A percentile compares a stretch with the other conserved stretches of the same genome.
phyloP scores from a whole-genome alignment of 257 asterid species.

The Solanum pennellii region DNA sequence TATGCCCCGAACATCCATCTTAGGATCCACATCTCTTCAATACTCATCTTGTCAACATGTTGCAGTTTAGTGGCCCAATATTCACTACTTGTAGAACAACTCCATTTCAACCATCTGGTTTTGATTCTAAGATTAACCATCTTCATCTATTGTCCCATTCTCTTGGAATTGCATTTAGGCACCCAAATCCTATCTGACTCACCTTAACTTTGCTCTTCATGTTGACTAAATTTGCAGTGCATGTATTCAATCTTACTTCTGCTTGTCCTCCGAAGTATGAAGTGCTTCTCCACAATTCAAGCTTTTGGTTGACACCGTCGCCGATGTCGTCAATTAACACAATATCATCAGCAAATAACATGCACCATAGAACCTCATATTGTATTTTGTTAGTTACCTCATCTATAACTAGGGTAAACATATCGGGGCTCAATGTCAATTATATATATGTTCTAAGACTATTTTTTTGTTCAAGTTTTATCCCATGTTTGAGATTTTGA shows the following conservation, averaged over 20 bases:
- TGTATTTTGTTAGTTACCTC: neutral
- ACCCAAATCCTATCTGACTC: neutral
- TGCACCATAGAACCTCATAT: neutral
- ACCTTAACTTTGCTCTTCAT: neutral
- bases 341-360: neutral
- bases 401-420: neutral
- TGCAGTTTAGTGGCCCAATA: neutral
- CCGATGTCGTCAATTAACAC: neutral
- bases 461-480: neutral
- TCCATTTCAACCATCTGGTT: neutral
- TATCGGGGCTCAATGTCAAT: neutral
- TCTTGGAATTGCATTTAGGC: neutral
- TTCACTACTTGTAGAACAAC: neutral
- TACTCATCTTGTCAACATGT: neutral
- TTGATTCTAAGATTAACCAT: neutral
- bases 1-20: neutral
- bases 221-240: neutral
- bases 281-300: neutral
- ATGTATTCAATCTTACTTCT: neutral
- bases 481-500: neutral
- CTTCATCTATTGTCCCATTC: neutral
- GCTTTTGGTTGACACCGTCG: neutral
- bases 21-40: neutral
- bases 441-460: neutral
- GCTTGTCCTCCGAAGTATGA: neutral